These are phyloP conservation scores for Lagerstroemia speciosa DNA, from an alignment of 345 rosid genomes.

Conservation along the genomic window DNA sequence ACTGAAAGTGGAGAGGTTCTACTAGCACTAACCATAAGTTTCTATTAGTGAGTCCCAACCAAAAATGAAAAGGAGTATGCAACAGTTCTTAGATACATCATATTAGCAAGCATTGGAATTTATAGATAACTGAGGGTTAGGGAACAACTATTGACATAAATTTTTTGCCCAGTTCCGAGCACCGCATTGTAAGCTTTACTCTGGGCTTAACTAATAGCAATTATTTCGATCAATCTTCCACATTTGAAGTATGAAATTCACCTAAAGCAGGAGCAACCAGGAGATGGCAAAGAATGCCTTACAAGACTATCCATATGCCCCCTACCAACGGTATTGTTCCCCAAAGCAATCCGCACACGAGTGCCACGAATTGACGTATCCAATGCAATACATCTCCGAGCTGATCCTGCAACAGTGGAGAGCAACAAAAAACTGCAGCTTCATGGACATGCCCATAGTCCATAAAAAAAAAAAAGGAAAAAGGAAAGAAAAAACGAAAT, in stretches of 20 bases:
- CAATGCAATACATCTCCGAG: conserved; percentile 97
- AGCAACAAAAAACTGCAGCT: conserved; percentile 4
- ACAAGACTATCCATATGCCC: conserved; percentile 80
- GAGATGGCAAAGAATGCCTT: conserved; percentile 23
- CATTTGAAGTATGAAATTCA: neutral
- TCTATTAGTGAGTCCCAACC: no score
- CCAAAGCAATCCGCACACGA: conserved; percentile 74
- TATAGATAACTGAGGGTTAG: neutral
- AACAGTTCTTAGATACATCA: no score
- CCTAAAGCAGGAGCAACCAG: neutral
- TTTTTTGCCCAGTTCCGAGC: neutral
- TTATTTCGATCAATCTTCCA: neutral
- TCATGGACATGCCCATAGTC: neutral
- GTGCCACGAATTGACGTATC: conserved; percentile 80
- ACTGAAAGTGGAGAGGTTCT: no score
- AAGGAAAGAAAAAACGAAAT: no score
- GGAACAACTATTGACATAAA: neutral
- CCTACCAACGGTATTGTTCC: conserved; percentile 85
- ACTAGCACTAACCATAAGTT: no score
- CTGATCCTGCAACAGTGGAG: conserved; percentile 59
- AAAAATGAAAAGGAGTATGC: no score
- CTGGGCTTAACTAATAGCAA: neutral
- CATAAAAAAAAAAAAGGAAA: neutral
- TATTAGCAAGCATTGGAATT: neutral
- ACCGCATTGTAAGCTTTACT: neutral